phyloP scores from a whole-genome alignment of 2,329 filamentous ascomycete genomes.

The Macrophomina pseudophaseolina region DNA sequence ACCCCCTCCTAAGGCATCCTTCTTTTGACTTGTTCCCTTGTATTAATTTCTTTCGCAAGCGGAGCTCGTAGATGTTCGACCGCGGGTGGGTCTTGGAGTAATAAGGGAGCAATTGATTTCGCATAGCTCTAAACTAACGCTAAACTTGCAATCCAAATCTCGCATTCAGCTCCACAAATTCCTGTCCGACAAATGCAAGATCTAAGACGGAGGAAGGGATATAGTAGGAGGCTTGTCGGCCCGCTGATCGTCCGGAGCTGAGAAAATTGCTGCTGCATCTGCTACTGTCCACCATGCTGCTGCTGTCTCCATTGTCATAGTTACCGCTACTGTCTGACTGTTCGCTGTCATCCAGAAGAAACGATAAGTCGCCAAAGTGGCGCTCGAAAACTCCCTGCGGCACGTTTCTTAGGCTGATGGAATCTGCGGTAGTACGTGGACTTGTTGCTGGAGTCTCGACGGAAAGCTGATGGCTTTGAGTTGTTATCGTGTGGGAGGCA shows the following conservation, averaged over 20 bases:
- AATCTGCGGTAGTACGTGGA: not conserved
- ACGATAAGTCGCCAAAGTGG: not conserved
- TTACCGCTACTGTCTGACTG: not conserved
- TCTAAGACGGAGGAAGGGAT: not conserved
- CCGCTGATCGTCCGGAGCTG: not conserved
- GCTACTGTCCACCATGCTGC: not conserved
- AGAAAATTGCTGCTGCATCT: not conserved
- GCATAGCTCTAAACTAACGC: not conserved
- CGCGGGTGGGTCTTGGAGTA: not conserved
- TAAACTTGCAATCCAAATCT: not conserved
- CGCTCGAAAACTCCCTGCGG: not conserved
- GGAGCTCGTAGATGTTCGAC: not conserved
- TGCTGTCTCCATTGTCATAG: not conserved
- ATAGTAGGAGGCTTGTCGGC: not conserved
- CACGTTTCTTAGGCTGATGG: not conserved
- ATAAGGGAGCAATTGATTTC: not conserved
- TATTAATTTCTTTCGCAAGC: not conserved
- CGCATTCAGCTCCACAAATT: not conserved
- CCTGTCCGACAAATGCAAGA: not conserved
- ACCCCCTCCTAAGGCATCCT: too few species aligned
- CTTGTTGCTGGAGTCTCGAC: not conserved
- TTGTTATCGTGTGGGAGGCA: not conserved
- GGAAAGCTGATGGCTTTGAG: not conserved
- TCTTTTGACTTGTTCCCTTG: not conserved
- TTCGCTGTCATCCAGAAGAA: not conserved